phyloP scores from a whole-genome alignment of 225 moss, liverwort and hornwort genomes.

The Marchantia polymorpha region DNA sequence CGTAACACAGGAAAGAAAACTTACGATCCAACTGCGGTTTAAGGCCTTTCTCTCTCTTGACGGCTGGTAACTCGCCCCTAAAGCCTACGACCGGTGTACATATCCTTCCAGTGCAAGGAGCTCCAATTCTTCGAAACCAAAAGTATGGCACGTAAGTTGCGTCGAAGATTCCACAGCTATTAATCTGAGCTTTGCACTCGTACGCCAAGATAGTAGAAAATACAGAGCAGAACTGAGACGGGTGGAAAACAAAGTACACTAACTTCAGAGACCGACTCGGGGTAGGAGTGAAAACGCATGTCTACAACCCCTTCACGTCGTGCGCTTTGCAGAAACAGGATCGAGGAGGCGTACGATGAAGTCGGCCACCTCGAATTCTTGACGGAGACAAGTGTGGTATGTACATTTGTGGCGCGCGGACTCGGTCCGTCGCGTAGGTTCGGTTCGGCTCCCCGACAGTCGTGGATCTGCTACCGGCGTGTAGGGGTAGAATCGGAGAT shows the following conservation, averaged over 20 bases:
- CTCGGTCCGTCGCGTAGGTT: neutral
- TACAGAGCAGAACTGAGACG: neutral
- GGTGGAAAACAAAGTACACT: neutral
- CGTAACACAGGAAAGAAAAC: neutral
- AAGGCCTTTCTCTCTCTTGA: neutral
- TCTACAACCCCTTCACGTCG: neutral
- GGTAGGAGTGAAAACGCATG: neutral
- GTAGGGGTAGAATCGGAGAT: neutral
- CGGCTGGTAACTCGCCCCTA: neutral
- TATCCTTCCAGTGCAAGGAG: neutral
- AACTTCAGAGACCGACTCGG: neutral
- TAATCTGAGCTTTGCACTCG: neutral
- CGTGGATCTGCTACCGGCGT: neutral
- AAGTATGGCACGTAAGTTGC: neutral
- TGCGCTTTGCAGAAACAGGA: neutral
- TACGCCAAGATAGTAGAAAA: neutral
- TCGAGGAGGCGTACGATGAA: neutral
- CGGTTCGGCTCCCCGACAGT: neutral
- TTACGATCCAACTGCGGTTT: neutral
- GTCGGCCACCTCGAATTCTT: neutral
- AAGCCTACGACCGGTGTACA: neutral
- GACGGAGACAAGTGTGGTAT: constrained; percentile 1
- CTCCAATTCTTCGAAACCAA: neutral
- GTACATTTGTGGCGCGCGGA: constrained; percentile 3
- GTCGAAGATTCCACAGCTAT: neutral